Evolutionary conservation across 1,139 yeast genomes (phyloP).

Genomic region (Casaregolazyma suthepensis): DNA sequence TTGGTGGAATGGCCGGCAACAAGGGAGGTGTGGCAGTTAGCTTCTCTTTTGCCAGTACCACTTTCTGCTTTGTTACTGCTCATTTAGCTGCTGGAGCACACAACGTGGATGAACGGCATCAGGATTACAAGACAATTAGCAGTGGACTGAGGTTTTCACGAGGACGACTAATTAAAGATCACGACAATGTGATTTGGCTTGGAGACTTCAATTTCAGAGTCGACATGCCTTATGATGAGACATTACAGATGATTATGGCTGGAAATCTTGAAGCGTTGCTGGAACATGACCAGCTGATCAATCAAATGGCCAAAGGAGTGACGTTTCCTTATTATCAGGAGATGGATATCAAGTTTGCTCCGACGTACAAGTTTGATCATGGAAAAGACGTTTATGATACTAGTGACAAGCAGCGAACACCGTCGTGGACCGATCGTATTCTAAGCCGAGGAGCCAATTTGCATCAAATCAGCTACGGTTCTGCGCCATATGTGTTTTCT

Average conservation of each 20-base stretch:
- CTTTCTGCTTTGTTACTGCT: constrained; percentile 77
- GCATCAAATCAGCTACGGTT: constrained; percentile 59
- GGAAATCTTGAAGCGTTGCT: constrained; percentile 48
- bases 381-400: constrained; percentile 81
- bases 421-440: constrained; percentile 95
- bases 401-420: constrained; percentile 85
- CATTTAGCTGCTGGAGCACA: constrained; percentile 92
- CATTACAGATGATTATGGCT: constrained; percentile 48
- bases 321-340: constrained; percentile 81
- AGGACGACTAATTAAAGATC: constrained; percentile 64
- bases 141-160: constrained; percentile 74
- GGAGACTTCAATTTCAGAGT: constrained; percentile 95
- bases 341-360: constrained; percentile 69
- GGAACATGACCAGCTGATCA: constrained; percentile 73
- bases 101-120: constrained; percentile 80
- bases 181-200: constrained; percentile 85
- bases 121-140: constrained; percentile 76
- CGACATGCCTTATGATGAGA: constrained; percentile 66
- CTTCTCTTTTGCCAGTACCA: constrained; percentile 68
- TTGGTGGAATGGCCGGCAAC: constrained; percentile 89
- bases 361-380: constrained; percentile 91
- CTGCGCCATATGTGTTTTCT: constrained; percentile 63
- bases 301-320: constrained; percentile 81
- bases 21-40: constrained; percentile 90
- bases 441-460: constrained; percentile 48